Base-by-base conservation (phyloP, 2,329 filamentous ascomycete species). In the Aureobasidium sp. region DNA sequence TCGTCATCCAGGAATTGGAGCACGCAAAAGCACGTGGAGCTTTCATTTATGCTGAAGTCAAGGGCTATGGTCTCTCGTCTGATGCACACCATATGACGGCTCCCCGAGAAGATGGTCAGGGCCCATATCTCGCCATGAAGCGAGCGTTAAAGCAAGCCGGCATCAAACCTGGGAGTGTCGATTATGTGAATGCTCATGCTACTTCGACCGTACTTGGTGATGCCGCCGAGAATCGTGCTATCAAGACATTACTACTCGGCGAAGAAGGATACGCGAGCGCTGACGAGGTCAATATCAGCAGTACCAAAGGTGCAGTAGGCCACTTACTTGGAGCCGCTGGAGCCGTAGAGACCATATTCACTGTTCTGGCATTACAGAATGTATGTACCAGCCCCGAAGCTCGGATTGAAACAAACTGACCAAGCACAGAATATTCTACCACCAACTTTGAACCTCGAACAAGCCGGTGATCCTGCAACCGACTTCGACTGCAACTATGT, bases 71-170 rank as follows among this genome's bases (percentile, higher is more conserved):
- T 24, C 87, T 90, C 66, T 96, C 90, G 54, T 90, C 89, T 29
- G 94, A 99, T 74, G 92, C 94, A 2, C 77, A 95, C 73, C 94
- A 97, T 73, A 91, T 97, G 81, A 99, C 94, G 12, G 90, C 93
- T 1, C 94, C 94, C 0, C 85, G 86, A 19, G 85, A 87, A 68
- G 87, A 95, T 70, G 94, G 94, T 0, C 81, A 84, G 54, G 94
- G 94, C 0, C 92, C 94, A 0, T 83, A 85, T 33, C 78, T 89
- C 50, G 89, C 93, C 3, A 99, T 99, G 94, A 88, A 83, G 71
- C 85, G 85, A 66, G 92, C 93, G 0, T 75, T 99, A 63, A 85
- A 81, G 68, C 84, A 89, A 70, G 91, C 91, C 0, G 75, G 80
- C 0, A 70, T 96, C 40, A 79, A 79, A 57, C 92, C 94, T 0